Evolutionary conservation across 2,329 filamentous ascomycete species (phyloP), one percentile per base, ranked within the genome.

Genomic region (Sarocladium brachiariae): DNA sequence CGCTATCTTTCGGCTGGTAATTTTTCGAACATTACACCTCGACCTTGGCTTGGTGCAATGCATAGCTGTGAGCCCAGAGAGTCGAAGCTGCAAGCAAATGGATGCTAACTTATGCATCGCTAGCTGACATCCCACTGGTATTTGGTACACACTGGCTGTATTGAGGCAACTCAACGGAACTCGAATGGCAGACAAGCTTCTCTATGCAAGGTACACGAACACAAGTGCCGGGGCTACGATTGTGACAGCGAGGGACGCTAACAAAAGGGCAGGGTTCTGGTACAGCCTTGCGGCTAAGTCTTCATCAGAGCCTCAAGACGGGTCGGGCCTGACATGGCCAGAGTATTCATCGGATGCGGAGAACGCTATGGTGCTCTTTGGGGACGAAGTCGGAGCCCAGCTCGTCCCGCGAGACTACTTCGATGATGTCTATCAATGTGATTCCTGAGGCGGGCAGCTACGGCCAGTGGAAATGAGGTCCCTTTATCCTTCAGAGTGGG

Each of bases 1-100:
- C 63, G 68, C 18, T 72, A 70, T 53, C 62, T 69, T 48, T 71
- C 71, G 43, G 61, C 63, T 6, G 69, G 69, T 4, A 71, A 70
- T 51, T 71, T 67, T 50, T 61, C 60, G 16, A 68, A 67, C 49
- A 53, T 71, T 13, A 66, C 65, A 6, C 67, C 68, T 23, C 61
- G 65, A 23, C 47, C 57, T 2, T 70, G 65, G 67, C 62, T 70
- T 56, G 68, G 68, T 2, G 66, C 68, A 23, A 55, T 55, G 3
- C 59, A 62, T 50, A 60, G 59, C 31, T 55, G 59, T 62, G 52
- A 39, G 56, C 51, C 35, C 11, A 39, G 18, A 19, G 35, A 4
- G n/a, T n/a, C n/a, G 4, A 14, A n/a, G 33, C 33, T 14, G 9
- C 7, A 14, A 11, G 9, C 7, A 9, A 14, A 35, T 35, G 7